Evolutionary conservation across 805 yeast genomes (phyloP), one percentile per base, ranked within the genome.

Genomic region (Metschnikowia lunata): DNA sequence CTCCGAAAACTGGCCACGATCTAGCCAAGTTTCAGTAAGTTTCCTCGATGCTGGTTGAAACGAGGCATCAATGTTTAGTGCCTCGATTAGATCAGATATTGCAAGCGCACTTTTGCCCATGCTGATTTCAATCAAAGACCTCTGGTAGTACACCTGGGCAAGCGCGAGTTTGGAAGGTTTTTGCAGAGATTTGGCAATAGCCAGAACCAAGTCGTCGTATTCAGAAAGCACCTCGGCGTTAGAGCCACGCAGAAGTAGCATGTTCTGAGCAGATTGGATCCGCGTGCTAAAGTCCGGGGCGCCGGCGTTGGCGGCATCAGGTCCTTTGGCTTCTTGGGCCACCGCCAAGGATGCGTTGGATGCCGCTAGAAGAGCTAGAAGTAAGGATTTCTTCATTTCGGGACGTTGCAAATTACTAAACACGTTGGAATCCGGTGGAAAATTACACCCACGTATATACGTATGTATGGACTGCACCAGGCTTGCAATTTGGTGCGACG

Each of bases 91-190:
- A 50, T 79, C 82, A 2, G 60, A 59, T 7, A 80, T 64, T 0
- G 90, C 83, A 32, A 67, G 66, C 29, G 60, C 50, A 28, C 79
- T 84, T 46, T 76, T 77, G 30, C 79, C 79, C 49, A 81, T 56
- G 11, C 80, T 72, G 42, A 81, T 61, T 42, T 82, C 83, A 3
- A 83, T 75, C 36, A 83, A 58, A 0, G 88, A 89, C 43, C 75
- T 73, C 56, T 79, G 82, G 57, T 76, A 81, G 48, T 74, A 71
- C 1, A 82, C 60, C 49, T 74, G 76, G 0, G 80, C 56, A 14
- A 42, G 33, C 10, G 42, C 36, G 10, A 39, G 29, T 26, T 37
- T 27, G 13, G 36, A 34, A 18, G 37, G 18, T 6, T 10, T 35
- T 29, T 14, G 14, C 7, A 31, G 39, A n/a, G 45, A 30, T 23